Evolutionary conservation across 148 eudicot species (phyloP).

Genomic region (Rheum nobile): DNA sequence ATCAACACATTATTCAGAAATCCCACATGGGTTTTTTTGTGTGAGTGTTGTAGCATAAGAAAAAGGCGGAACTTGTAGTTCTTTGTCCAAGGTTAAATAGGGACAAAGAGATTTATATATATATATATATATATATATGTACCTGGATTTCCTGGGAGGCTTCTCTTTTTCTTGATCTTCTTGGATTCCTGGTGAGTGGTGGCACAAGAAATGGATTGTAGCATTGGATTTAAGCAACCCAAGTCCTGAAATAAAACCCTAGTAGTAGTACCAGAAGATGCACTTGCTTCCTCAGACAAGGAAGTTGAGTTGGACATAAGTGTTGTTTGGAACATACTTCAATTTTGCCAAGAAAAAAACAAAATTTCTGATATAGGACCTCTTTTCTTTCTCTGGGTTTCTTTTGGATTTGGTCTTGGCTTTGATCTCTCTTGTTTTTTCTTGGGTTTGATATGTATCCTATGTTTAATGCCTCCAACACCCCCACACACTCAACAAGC

Average conservation of each 20-base stretch:
- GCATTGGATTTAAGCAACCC: constrained; percentile 35
- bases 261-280: constrained; percentile 14
- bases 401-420: constrained; percentile 7
- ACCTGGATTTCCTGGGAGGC: constrained; percentile 93
- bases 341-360: constrained; percentile 14
- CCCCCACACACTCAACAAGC: not conserved
- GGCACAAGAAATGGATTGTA: constrained; percentile 26
- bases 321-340: constrained; percentile 45
- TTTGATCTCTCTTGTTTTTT: constrained; percentile 12
- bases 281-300: constrained; percentile 52
- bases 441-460: constrained; percentile 16
- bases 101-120: too few relatives aligned
- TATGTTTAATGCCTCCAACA: not conserved
- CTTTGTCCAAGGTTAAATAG: not conserved
- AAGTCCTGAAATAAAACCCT: constrained; percentile 21
- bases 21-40: not conserved
- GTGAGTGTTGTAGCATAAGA: not conserved
- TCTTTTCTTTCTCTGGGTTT: not conserved
- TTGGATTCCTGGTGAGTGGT: constrained; percentile 22
- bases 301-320: constrained; percentile 50
- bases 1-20: not conserved
- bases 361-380: constrained; percentile 5
- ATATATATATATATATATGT: not conserved
- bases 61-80: not conserved
- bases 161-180: constrained; percentile 82